A percentile compares a stretch with the other conserved stretches of the same genome.
Conservation (phyloP, 2,329 filamentous ascomycete species). For the Fusarium pininemorale region DNA sequence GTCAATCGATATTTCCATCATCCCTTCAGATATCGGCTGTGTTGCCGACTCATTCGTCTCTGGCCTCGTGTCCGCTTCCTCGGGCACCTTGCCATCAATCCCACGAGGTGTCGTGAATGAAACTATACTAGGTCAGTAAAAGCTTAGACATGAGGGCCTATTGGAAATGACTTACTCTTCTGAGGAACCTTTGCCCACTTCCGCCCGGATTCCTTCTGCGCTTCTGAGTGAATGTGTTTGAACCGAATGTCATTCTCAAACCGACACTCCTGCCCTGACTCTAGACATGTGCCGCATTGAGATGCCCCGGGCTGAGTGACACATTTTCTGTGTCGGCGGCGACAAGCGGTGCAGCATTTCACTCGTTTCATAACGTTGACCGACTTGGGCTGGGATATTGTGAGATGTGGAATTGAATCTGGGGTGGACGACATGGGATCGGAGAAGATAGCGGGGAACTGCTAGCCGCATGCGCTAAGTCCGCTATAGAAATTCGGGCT, state of each 20-base stretch:
- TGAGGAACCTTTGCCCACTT: not conserved
- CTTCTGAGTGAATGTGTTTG: not conserved
- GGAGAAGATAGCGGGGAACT: not conserved
- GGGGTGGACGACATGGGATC: not conserved
- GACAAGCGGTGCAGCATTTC: not conserved
- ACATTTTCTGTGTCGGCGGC: slow-evolving; percentile 1
- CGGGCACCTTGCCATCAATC: not conserved
- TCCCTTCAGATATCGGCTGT: not conserved
- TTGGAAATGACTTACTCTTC: not conserved
- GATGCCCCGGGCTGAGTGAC: not conserved
- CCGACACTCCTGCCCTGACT: not conserved
- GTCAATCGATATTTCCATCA: not conserved
- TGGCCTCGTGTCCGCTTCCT: not conserved
- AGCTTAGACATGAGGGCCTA: fast-evolving
- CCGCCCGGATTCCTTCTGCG: not conserved
- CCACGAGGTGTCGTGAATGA: not conserved
- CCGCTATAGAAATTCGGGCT: not conserved
- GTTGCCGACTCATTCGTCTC: not conserved
- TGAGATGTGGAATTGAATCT: not conserved
- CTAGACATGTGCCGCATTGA: not conserved
- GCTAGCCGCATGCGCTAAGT: not conserved
- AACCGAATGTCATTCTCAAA: slow-evolving; percentile 12
- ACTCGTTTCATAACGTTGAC: not conserved
- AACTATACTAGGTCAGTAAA: not conserved
- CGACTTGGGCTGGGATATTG: fast-evolving